A percentile compares a stretch with the other conserved stretches of the same genome.
Evolutionary conservation across 2,329 filamentous ascomycete species (phyloP).

Genomic region (Microsporum canis): DNA sequence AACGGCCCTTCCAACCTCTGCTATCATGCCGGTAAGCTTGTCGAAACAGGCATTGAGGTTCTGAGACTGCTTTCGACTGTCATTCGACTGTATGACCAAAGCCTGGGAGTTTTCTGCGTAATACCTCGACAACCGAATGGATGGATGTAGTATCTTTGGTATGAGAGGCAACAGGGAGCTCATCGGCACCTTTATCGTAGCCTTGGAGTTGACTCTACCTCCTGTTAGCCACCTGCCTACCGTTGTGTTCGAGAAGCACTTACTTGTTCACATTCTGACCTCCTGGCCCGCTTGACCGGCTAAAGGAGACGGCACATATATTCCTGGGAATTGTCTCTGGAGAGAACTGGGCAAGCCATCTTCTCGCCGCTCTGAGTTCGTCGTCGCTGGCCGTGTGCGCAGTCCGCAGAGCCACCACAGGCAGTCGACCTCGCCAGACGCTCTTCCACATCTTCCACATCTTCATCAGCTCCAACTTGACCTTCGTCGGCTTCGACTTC

Average conservation of each 20-base stretch:
- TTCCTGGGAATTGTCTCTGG: slow-evolving; percentile 44
- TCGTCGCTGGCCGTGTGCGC: not conserved
- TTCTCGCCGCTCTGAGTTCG: not conserved
- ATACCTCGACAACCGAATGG: slow-evolving; percentile 45
- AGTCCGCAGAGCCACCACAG: not conserved
- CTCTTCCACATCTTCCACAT: not conserved
- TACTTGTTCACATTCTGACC: slow-evolving; percentile 62
- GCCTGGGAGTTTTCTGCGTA: slow-evolving; percentile 42
- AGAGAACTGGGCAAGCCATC: slow-evolving; percentile 46
- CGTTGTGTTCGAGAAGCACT: not conserved
- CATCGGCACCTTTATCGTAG: slow-evolving; percentile 48
- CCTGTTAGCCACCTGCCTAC: not conserved
- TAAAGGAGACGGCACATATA: slow-evolving; percentile 50
- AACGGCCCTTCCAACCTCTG: slow-evolving; percentile 38
- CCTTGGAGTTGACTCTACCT: slow-evolving; percentile 53
- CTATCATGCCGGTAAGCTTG: slow-evolving; percentile 46
- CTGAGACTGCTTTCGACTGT: slow-evolving; percentile 49
- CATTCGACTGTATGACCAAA: slow-evolving; percentile 52
- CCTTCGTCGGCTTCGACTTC: not conserved
- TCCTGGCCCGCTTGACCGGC: slow-evolving; percentile 52
- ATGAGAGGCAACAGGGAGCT: slow-evolving; percentile 43
- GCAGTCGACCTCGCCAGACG: not conserved
- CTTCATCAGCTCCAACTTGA: not conserved
- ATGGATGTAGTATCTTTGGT: slow-evolving; percentile 42
- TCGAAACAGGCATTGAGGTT: slow-evolving; percentile 50